phyloP scores from a whole-genome alignment of 2,329 filamentous ascomycete genomes.

The Venturia aucupariae region DNA sequence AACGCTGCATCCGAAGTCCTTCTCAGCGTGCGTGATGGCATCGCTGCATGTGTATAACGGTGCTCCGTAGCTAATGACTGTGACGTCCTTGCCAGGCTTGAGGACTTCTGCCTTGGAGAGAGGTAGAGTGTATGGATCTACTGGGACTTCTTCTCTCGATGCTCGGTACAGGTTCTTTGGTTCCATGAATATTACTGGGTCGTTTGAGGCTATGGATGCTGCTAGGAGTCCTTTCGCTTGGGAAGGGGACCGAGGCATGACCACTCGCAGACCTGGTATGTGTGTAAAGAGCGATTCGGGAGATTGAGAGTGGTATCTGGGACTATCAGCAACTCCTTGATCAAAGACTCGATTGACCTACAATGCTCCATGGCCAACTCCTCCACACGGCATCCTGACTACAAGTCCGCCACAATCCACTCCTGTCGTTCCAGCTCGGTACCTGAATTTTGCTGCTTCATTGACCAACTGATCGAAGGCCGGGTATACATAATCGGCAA shows the following conservation, averaged over 20 bases:
- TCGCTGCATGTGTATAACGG: constrained; percentile 75
- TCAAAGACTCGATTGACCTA: constrained; percentile 34
- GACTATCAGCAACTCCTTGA: background rate
- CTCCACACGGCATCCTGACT: constrained; percentile 82
- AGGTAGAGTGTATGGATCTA: constrained; percentile 70
- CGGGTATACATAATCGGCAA: constrained; percentile 88
- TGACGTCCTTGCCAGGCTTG: constrained; percentile 70
- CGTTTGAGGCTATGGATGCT: constrained; percentile 62
- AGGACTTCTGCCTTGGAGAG: constrained; percentile 78
- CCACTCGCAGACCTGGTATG: constrained; percentile 73
- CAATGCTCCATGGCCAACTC: constrained; percentile 79
- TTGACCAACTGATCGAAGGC: constrained; percentile 93
- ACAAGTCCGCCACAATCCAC: constrained; percentile 63
- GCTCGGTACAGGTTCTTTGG: constrained; percentile 89
- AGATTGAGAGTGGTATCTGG: constrained; percentile 73
- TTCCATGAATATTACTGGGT: constrained; percentile 89
- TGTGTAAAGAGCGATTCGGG: constrained; percentile 85
- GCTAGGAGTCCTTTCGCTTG: constrained; percentile 85
- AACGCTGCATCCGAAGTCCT: constrained; percentile 63
- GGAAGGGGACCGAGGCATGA: constrained; percentile 74
- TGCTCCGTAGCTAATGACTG: constrained; percentile 80
- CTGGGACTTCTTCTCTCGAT: constrained; percentile 82
- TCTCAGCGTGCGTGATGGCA: constrained; percentile 63
- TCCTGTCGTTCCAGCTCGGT: constrained; percentile 53
- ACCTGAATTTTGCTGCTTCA: constrained; percentile 82